phyloP scores from a whole-genome alignment of 2,329 filamentous ascomycete species.

The Sarocladiaceae sp. region DNA sequence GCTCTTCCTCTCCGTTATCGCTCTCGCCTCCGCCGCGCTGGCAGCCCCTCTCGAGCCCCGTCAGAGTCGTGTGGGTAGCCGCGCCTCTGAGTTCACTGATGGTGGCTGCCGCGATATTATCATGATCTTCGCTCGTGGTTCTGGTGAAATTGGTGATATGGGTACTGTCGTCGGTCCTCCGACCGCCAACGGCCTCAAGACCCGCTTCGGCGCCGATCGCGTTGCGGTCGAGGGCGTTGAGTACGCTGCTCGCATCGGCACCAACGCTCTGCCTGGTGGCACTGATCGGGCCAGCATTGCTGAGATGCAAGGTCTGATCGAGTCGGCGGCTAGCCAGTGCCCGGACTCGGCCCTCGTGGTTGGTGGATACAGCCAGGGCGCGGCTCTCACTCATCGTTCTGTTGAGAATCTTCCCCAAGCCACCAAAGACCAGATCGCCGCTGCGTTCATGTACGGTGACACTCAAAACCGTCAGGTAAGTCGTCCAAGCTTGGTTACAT shows the following conservation, averaged over 20 bases:
- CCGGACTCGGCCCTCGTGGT: constrained; percentile 30
- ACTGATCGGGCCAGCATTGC: constrained; percentile 25
- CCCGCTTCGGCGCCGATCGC: constrained; percentile 11
- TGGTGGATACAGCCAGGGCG: constrained; percentile 35
- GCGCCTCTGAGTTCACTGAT: constrained; percentile 19
- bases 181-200: constrained; percentile 16
- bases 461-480: constrained; percentile 17
- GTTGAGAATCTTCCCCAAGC: constrained; percentile 20
- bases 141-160: constrained; percentile 18
- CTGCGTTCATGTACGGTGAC: constrained; percentile 23
- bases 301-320: constrained; percentile 29
- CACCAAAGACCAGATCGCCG: constrained; percentile 19
- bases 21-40: constrained; percentile 14
- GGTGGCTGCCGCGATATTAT: constrained; percentile 20
- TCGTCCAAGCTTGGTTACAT: too few species aligned
- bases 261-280: constrained; percentile 27
- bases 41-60: constrained; percentile 15
- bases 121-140: constrained; percentile 21
- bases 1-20: constrained; percentile 13
- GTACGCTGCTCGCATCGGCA: constrained; percentile 28
- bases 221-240: constrained; percentile 24
- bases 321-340: constrained; percentile 29
- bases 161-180: constrained; percentile 17
- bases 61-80: constrained; percentile 16
- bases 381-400: constrained; percentile 23